Percentiles rank a stretch among this genome's conserved stretches.
phyloP scores from a whole-genome alignment of 306 rosid genomes.

The Fragaria nilgerrensis region DNA sequence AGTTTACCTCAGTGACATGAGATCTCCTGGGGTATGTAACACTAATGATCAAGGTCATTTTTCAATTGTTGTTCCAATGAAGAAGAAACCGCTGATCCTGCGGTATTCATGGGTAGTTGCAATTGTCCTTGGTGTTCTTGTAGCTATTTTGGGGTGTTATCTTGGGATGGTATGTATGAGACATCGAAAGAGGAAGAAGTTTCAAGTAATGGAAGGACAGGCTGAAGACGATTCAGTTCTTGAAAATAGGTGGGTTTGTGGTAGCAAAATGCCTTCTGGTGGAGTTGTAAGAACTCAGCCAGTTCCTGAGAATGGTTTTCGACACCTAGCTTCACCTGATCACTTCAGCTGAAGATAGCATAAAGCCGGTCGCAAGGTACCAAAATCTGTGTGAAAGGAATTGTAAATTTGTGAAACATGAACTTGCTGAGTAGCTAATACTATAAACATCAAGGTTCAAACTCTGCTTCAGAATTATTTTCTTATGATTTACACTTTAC shows the following conservation, averaged over 20 bases:
- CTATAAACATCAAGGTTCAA: not conserved
- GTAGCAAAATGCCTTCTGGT: constrained; percentile 78
- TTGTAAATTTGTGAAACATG: constrained; percentile 4
- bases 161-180: constrained; percentile 41
- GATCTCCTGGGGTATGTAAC: constrained; percentile 42
- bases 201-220: constrained; percentile 65
- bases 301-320: constrained; percentile 45
- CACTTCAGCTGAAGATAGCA: not conserved
- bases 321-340: constrained; percentile 5
- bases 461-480: not conserved
- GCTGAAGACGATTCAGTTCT: constrained; percentile 67
- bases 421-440: not conserved
- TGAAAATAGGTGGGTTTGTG: constrained; percentile 64
- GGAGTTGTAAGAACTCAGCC: constrained; percentile 74
- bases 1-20: constrained; percentile 47
- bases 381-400: constrained; percentile 7
- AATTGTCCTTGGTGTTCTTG: constrained; percentile 48
- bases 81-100: constrained; percentile 26
- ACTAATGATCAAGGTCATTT: constrained; percentile 63
- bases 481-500: not conserved
- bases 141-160: constrained; percentile 34
- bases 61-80: constrained; percentile 45
- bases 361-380: not conserved
- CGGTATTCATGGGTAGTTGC: constrained; percentile 60
- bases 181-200: constrained; percentile 44